phyloP scores from a whole-genome alignment of 768 basidiomycete genomes.

The Tulasnella calospora region DNA sequence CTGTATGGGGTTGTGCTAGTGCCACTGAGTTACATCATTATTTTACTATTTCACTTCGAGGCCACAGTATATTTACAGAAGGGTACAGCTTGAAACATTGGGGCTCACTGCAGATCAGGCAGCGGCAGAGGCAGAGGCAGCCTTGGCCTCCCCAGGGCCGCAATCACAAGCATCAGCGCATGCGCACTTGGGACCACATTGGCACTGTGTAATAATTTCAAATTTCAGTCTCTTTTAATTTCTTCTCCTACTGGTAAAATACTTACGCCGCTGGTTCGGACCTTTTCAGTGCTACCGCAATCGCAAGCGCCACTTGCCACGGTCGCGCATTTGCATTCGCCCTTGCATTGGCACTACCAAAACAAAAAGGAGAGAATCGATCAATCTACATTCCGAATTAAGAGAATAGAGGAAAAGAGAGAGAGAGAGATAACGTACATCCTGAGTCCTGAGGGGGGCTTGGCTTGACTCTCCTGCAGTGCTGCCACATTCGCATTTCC shows the following conservation, averaged over 20 bases:
- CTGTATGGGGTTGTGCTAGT: not conserved
- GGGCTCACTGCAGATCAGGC: not conserved
- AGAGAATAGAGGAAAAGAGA: not conserved
- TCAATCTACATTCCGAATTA: not conserved
- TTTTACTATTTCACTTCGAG: not conserved
- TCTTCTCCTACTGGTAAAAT: not conserved
- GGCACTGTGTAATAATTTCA: not conserved
- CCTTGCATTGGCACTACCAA: not conserved
- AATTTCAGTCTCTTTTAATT: not conserved
- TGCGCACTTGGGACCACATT: not conserved
- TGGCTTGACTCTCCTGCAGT: not conserved
- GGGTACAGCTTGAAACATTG: not conserved
- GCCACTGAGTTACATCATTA: not conserved
- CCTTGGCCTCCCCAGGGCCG: not conserved
- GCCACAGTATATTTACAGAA: not conserved
- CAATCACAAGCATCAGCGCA: not conserved
- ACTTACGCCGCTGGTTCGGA: not conserved
- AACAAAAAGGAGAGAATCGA: not conserved
- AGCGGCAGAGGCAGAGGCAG: not conserved
- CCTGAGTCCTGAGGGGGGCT: not conserved
- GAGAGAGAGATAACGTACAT: not conserved
- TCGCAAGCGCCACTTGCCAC: not conserved
- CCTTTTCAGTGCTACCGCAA: not conserved
- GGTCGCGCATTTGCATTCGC: not conserved
- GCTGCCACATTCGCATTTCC: not conserved